A percentile compares a stretch with the other conserved stretches of the same genome.
Conservation (phyloP, 441 rosid species). For the Flueggea neowawraea region DNA sequence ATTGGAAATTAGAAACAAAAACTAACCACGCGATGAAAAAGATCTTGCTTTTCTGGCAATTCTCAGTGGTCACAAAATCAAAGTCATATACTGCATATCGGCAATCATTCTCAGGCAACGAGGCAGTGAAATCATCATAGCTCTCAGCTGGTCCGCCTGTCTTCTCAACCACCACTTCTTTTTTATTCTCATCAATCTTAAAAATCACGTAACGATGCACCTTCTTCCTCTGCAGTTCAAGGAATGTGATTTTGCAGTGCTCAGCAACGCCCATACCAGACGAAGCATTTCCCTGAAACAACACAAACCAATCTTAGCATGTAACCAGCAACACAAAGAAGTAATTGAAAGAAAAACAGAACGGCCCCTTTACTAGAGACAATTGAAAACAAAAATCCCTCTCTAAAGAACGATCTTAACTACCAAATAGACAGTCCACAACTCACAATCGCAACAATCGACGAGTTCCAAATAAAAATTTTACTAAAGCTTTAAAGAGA, state of each 20-base stretch:
- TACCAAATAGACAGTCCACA: too few species aligned
- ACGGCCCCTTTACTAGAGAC: too few species aligned
- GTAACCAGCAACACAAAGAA: not conserved
- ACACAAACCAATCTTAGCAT: not conserved
- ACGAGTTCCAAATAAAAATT: too few species aligned
- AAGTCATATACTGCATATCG: conserved; percentile 56
- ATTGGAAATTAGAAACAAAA: not conserved
- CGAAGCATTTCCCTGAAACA: conserved; percentile 25
- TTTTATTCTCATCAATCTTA: conserved; percentile 32
- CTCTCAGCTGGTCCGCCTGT: conserved; percentile 32
- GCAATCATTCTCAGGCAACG: conserved; percentile 55
- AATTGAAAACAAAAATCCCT: too few species aligned
- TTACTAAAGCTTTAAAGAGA: not conserved
- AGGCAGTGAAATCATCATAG: conserved; percentile 42
- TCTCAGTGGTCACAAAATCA: conserved; percentile 51
- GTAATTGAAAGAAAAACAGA: too few species aligned
- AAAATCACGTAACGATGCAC: conserved; percentile 29
- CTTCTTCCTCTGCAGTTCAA: conserved; percentile 33
- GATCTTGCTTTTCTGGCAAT: conserved; percentile 53
- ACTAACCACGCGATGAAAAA: conserved; percentile 57
- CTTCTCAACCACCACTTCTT: conserved; percentile 36
- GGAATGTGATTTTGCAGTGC: conserved; percentile 26
- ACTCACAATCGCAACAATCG: too few species aligned
- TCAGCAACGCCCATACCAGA: conserved; percentile 33
- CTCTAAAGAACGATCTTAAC: too few species aligned